Evolutionary conservation across 352 stramenopile genomes (phyloP), one percentile per base, ranked within the genome.

Genomic region (Globisporangium mamillatum): DNA sequence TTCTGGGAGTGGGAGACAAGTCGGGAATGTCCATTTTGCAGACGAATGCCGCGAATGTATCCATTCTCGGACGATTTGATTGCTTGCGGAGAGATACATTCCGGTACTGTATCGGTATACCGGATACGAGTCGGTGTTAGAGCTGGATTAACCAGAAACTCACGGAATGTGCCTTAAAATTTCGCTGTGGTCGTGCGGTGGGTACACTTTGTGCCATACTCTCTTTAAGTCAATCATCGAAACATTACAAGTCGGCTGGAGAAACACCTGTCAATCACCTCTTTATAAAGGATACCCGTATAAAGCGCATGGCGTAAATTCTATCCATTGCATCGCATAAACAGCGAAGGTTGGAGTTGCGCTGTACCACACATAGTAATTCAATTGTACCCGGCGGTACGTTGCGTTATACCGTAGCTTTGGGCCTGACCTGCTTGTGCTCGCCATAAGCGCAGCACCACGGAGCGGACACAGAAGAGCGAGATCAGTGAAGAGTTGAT

Each of bases 171-270:
- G 59, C 59, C 9, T 20, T 14, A 27, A 64, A 55, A 56, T 38
- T 53, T 64, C 59, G 59, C 24, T 64, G 24, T 55, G 59, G 59
- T 64, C 9, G 2, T n/a, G 41, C 27, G 24, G 53, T 64, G 59
- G 59, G 59, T 64, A 56, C 59, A 64, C 18, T 38, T 22, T 29
- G 1, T 4, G 4, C n/a, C 22, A 55, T 64, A 64, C 59, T 41
- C 25, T 52, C 2, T 52, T 20, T 5, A 22, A 63, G 32, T 34
- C 57, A 52, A 6, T 22, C 18, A 52, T 52, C 44, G 44, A 52
- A 50, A 63, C 22, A 22, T 9, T 34, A 52, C 34, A 55, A 34
- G 27, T 24, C 38, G 1, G 22, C 29, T 16, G 1, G 2, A 38
- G 9, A 63, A 54, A 22, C 44, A 22, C 10, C 44, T 22, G 18